These are phyloP conservation scores for Fusarium liriodendri DNA, from an alignment of 2,329 filamentous ascomycete genomes.

Conservation along the genomic window DNA sequence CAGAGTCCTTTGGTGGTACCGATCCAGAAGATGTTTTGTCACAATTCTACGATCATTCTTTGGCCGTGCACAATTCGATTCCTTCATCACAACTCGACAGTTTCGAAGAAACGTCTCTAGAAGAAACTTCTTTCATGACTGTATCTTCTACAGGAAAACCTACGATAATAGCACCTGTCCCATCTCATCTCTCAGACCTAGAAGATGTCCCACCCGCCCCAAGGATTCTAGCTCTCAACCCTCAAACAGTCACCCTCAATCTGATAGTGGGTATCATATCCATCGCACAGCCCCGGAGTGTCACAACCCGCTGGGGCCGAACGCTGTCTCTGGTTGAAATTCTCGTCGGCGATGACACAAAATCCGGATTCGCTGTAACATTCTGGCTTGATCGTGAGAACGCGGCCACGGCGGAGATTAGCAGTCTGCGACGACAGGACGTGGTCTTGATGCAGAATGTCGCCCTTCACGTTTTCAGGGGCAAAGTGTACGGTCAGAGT, in stretches of 20 bases:
- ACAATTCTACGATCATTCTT: constrained; percentile 82
- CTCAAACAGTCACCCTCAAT: constrained; percentile 85
- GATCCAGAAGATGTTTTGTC: constrained; percentile 59
- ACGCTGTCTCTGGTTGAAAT: constrained; percentile 78
- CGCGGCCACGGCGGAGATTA: constrained; percentile 48
- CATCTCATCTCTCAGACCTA: constrained; percentile 64
- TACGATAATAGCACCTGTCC: constrained; percentile 35
- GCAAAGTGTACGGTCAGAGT: constrained; percentile 86
- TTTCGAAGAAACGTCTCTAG: constrained; percentile 39
- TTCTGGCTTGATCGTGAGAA: constrained; percentile 76
- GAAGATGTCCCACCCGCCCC: constrained; percentile 75
- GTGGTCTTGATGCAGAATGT: constrained; percentile 84
- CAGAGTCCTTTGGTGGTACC: constrained; percentile 40
- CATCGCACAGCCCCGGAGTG: constrained; percentile 72
- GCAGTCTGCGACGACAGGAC: constrained; percentile 74
- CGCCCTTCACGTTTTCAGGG: constrained; percentile 78
- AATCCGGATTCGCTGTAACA: constrained; percentile 81
- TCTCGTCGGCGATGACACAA: constrained; percentile 87
- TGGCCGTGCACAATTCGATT: constrained; percentile 75
- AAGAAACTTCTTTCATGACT: constrained; percentile 53
- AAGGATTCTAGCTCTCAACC: constrained; percentile 74
- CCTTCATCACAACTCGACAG: constrained; percentile 69
- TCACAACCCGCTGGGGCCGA: constrained; percentile 74
- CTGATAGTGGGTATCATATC: constrained; percentile 84
- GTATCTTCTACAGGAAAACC: constrained; percentile 48